Percentiles rank a stretch among this genome's conserved stretches.
Conservation (phyloP, 768 basidiomycete species). For the Dioszegia hungarica region DNA sequence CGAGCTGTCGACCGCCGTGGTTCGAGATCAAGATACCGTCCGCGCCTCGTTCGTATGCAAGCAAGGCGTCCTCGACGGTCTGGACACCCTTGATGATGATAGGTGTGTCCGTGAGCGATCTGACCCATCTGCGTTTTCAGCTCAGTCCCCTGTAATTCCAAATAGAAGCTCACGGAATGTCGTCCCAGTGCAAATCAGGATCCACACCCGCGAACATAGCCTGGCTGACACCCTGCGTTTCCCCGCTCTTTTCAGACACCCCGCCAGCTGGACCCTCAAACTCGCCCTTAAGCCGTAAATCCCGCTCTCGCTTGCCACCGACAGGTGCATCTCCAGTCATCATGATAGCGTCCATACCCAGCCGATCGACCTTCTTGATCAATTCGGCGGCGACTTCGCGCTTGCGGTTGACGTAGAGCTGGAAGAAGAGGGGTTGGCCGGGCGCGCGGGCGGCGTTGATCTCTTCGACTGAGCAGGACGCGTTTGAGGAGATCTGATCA, state of each 20-base stretch:
- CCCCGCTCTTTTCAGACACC: conserved; percentile 35
- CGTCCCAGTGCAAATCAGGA: conserved; percentile 49
- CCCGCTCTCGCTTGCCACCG: conserved; percentile 62
- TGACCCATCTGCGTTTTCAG: conserved; percentile 49
- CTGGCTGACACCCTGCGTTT: conserved; percentile 39
- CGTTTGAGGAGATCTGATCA: conserved; percentile 47
- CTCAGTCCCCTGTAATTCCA: not conserved
- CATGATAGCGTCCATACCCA: conserved; percentile 83
- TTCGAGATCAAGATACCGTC: conserved; percentile 66
- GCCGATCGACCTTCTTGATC: conserved; percentile 62
- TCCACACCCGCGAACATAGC: conserved; percentile 49
- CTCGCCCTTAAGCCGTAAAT: conserved; percentile 40
- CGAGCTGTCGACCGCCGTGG: conserved; percentile 59
- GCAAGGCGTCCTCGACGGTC: conserved; percentile 64
- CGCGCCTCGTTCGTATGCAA: conserved; percentile 76
- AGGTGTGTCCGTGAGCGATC: conserved; percentile 51
- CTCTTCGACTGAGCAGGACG: conserved; percentile 49
- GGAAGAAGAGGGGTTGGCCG: conserved; percentile 45
- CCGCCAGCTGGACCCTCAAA: conserved; percentile 37
- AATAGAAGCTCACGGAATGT: conserved; percentile 33
- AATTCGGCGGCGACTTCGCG: conserved; percentile 49
- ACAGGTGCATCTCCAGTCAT: conserved; percentile 84
- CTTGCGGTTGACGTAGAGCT: conserved; percentile 77
- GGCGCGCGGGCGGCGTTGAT: conserved; percentile 37
- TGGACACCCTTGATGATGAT: conserved; percentile 55